Conservation (phyloP, 352 stramenopile genomes). For the Phytophthora brassicae region DNA sequence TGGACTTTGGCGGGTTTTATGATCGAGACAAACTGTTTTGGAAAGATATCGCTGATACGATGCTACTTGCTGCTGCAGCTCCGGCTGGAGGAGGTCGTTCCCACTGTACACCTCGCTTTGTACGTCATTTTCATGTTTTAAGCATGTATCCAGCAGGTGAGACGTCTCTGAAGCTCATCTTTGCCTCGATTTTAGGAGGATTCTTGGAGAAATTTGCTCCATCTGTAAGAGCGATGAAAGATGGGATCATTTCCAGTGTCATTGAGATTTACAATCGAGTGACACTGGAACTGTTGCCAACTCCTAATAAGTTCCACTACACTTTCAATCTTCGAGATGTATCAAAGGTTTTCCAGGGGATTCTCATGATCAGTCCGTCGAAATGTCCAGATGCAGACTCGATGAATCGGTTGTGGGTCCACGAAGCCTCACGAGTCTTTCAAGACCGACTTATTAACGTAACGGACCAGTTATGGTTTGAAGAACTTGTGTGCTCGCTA, state of each 20-base stretch:
- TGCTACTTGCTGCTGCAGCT: slow-evolving; percentile 89
- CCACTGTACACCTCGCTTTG: slow-evolving; percentile 91
- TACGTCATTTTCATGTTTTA: slow-evolving; percentile 95
- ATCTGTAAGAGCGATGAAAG: slow-evolving; percentile 77
- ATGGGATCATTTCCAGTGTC: slow-evolving; percentile 84
- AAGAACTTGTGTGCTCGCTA: slow-evolving; percentile 85
- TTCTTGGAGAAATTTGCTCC: slow-evolving; percentile 91
- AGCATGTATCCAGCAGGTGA: slow-evolving; percentile 92
- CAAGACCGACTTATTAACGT: slow-evolving; percentile 91
- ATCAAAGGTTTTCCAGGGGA: slow-evolving; percentile 95
- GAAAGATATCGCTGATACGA: slow-evolving; percentile 95
- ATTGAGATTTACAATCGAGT: slow-evolving; percentile 95
- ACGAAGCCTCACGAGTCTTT: slow-evolving; percentile 93
- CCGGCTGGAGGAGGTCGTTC: slow-evolving; percentile 87
- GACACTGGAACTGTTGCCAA: slow-evolving; percentile 90
- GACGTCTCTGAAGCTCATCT: slow-evolving; percentile 91
- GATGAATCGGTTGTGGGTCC: slow-evolving; percentile 91
- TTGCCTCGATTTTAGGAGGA: slow-evolving; percentile 91
- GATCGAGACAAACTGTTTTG: slow-evolving; percentile 96
- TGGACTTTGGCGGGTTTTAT: slow-evolving; percentile 96
- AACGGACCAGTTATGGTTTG: slow-evolving; percentile 90
- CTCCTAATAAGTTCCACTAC: slow-evolving; percentile 93
- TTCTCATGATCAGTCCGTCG: slow-evolving; percentile 90
- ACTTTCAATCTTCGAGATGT: slow-evolving; percentile 97
- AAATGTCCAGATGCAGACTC: slow-evolving; percentile 84